phyloP scores from a whole-genome alignment of 345 rosid genomes.

The Citrus hindsii region DNA sequence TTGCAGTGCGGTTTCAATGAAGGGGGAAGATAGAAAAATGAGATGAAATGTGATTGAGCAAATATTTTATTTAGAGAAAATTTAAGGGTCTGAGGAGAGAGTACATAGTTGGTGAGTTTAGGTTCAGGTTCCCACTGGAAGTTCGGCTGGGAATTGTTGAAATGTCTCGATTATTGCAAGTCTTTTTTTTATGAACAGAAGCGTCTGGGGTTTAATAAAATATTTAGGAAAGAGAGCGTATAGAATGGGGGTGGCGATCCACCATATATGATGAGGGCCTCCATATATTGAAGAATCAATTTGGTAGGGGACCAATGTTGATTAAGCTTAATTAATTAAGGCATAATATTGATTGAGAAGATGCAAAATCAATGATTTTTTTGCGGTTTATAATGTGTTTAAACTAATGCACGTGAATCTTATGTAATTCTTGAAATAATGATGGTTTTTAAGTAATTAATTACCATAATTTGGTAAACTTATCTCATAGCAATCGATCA shows the following conservation, averaged over 20 bases:
- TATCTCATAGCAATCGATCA: too few species aligned
- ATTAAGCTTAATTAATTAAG: not conserved
- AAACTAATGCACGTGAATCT: not conserved
- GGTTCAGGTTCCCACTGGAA: conserved; percentile 15
- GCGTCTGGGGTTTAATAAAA: not conserved
- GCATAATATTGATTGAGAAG: not conserved
- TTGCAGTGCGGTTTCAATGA: conserved; percentile 15
- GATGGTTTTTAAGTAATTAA: too few species aligned
- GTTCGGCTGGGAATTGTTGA: conserved; percentile 16
- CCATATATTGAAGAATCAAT: not conserved
- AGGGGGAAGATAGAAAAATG: conserved; percentile 8
- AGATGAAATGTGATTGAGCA: not conserved
- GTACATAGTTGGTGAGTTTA: conserved; percentile 21
- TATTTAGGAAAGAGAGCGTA: not conserved
- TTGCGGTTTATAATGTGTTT: conserved; percentile 9
- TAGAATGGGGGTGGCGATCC: conserved; percentile 17
- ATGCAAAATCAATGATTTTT: not conserved
- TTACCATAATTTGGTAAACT: too few species aligned
- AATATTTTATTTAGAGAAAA: not conserved
- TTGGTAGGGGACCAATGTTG: conserved; percentile 14
- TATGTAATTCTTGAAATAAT: not conserved
- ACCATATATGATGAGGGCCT: conserved; percentile 5
- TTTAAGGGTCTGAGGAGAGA: not conserved
- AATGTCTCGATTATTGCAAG: conserved; percentile 23
- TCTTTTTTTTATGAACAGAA: not conserved